Evolutionary conservation across 2,329 filamentous ascomycete species (phyloP), one percentile per base, ranked within the genome.

Genomic region (Byssochlamys sp.): DNA sequence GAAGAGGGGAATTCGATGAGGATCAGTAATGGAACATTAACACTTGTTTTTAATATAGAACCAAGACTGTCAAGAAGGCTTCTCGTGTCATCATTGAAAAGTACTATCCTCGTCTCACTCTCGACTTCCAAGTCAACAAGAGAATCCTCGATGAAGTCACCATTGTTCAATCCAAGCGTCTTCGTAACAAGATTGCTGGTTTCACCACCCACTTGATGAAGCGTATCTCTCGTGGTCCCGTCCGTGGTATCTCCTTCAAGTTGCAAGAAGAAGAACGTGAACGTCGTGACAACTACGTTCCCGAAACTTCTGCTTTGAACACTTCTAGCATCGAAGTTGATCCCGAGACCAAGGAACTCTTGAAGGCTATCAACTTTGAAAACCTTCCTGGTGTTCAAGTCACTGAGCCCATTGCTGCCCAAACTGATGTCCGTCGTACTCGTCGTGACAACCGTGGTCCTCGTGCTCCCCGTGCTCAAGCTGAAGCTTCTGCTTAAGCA

Each of bases 121-220:
- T 97, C 75, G 94, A 99, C 84, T 99, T 99, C 83, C 94, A 99
- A 88, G 95, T 90, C 86, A 96, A 96, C 89, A 96, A 96, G 89
- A 85, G 91, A 74, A 95, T 97, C 74, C 97, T 92, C 84, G 94
- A 97, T 91, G 94, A 99, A 82, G 94, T 99, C 73, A 94, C 94
- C 75, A 95, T 99, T 80, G 99, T 99, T 77, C 90, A 94, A 70
- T 95, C 89, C 72, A 99, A 99, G 90, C 88, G 95, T 77, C 88
- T 99, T 73, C 88, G 94, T 82, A 99, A 99, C 88, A 99, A 99
- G 90, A 95, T 96, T 82, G 91, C 94, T 74, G 94, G 94, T 73
- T 97, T 96, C 87, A 96, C 92, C 73, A 97, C 92, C 68, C 91
- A 95, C 78, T 78, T 95, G 80, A 99, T 99, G 95, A 97, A 97